Evolutionary conservation across 164 flowering plant genomes (phyloP), one percentile per base, ranked within the genome.

Genomic region (Taxillus chinensis): DNA sequence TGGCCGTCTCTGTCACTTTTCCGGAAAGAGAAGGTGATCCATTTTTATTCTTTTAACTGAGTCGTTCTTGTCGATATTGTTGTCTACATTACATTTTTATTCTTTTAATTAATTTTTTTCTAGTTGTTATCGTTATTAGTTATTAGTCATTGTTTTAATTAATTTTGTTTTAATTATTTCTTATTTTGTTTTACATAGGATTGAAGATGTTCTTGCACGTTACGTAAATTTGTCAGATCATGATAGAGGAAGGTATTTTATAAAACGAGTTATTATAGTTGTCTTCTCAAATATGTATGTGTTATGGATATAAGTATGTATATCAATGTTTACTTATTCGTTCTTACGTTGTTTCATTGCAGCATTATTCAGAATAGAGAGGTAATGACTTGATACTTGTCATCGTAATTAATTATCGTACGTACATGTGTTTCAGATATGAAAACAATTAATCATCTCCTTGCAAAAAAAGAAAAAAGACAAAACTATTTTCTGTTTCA

Each of bases 121-220:
- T 43, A 43, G 2, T 5, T 5, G 6, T 8, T 43, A 5, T 7
- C 50, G 12, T 46, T 3, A 3, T 13, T 46, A 46, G 8, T 48
- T 48, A 48, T 48, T 7, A 7, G 0, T 14, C 7, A 11, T 11
- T 14, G 39, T 55, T 41, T 55, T 8, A 48, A 8, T 48, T 11
- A 17, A 42, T 38, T 12, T 27, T 9, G 39, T 9, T 39, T 7
- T 15, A 48, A 7, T 46, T 5, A 46, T 0, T 8, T 8, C 12
- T 54, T 37, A 5, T 40, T n/a, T 11, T 14, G 3, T 7, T 39
- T 8, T 57, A 50, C 56, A 3, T 62, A 83, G 87, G 68, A 79
- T 80, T 57, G 84, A 83, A 68, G 87, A 83, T 42, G 87, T 83
- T 7, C 69, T 83, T n/a, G 62, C 73, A 4, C 80, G 84, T 37